Percentiles rank a stretch among this genome's conserved stretches.
Conservation (phyloP, 306 rosid genomes). For the Amphicarpaea edgeworthii region DNA sequence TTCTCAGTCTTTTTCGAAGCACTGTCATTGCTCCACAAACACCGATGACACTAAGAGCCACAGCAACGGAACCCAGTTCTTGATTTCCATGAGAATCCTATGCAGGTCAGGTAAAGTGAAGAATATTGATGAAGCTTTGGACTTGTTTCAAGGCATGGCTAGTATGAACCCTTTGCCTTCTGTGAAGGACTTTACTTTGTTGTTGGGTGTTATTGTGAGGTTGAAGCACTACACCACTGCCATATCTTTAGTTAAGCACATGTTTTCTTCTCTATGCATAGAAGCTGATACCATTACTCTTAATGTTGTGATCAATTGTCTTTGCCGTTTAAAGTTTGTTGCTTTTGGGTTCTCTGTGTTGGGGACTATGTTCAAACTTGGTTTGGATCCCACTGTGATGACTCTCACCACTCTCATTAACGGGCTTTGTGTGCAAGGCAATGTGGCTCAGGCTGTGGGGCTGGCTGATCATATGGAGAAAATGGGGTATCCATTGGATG, state of each 20-base stretch:
- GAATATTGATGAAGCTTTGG: slow-evolving; percentile 36
- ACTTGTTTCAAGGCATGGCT: slow-evolving; percentile 45
- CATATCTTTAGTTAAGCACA: slow-evolving; percentile 45
- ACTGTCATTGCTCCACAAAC: slow-evolving; percentile 16
- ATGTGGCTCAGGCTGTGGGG: slow-evolving; percentile 38
- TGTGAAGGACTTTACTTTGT: slow-evolving; percentile 45
- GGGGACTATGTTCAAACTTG: slow-evolving; percentile 51
- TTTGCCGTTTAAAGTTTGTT: slow-evolving; percentile 37
- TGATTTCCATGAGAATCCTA: slow-evolving; percentile 39
- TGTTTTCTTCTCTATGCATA: slow-evolving; percentile 37
- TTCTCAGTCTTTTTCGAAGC: slow-evolving; percentile 1
- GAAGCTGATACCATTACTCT: slow-evolving; percentile 39
- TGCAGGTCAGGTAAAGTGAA: slow-evolving; percentile 41
- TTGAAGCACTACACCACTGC: slow-evolving; percentile 46
- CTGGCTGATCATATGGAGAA: slow-evolving; percentile 40
- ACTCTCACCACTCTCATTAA: slow-evolving; percentile 51
- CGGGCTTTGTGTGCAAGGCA: slow-evolving; percentile 45
- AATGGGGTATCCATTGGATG: slow-evolving; percentile 36
- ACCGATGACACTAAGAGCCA: neutral
- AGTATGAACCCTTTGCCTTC: slow-evolving; percentile 50
- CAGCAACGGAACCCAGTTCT: slow-evolving; percentile 35
- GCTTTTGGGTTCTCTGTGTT: slow-evolving; percentile 50
- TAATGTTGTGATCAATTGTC: slow-evolving; percentile 50
- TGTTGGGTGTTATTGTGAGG: slow-evolving; percentile 44
- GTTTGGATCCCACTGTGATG: slow-evolving; percentile 46